Evolutionary conservation across 208 protist genomes (phyloP).

Genomic region (Leishmania major): DNA sequence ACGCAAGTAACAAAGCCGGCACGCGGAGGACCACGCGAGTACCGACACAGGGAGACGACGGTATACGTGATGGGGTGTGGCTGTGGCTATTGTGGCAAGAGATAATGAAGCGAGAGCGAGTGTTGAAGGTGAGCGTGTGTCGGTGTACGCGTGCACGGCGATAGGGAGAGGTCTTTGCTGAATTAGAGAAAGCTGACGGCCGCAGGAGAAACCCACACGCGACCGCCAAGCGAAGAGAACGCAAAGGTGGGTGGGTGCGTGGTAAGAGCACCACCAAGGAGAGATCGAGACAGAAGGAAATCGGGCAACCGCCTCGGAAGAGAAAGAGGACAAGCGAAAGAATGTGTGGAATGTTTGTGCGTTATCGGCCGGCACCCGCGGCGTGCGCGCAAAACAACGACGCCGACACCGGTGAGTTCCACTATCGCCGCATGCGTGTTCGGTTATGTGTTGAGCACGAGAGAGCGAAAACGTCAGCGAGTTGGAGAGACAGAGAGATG

Average conservation of each 20-base stretch:
- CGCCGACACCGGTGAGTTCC: not conserved
- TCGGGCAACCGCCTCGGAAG: no score
- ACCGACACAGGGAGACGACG: constrained; percentile 12
- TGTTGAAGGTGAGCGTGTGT: constrained; percentile 3
- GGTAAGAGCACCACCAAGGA: not conserved
- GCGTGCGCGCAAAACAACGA: not conserved
- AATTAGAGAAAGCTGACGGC: not conserved
- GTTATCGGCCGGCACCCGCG: not conserved
- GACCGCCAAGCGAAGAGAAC: no score
- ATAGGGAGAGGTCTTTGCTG: not conserved
- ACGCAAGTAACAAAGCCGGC: not conserved
- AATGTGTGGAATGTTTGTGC: not conserved
- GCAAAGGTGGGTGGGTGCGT: not conserved
- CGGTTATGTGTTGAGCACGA: not conserved
- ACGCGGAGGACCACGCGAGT: constrained; percentile 1
- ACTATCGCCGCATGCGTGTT: not conserved
- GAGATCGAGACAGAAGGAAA: not conserved
- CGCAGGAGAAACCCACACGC: not conserved
- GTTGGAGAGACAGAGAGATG: not conserved
- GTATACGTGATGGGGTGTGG: not conserved
- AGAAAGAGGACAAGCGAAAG: no score
- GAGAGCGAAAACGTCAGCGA: not conserved
- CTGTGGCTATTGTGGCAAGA: not conserved
- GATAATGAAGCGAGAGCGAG: not conserved
- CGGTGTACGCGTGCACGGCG: not conserved